Evolutionary conservation across 768 basidiomycete genomes (phyloP).

Genomic region (Terana coerulea): DNA sequence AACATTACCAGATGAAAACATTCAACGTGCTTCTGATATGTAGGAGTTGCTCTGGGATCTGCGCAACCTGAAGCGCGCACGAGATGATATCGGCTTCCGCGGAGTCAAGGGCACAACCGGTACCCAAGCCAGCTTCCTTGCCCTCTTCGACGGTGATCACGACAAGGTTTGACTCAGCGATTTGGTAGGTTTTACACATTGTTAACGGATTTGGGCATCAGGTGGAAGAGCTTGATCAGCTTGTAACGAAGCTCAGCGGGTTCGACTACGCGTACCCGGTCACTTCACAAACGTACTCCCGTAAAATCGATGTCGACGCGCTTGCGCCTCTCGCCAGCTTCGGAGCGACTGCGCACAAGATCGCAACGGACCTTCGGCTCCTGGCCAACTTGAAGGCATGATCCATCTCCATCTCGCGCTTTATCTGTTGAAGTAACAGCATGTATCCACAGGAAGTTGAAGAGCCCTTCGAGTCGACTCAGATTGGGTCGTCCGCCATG

Average conservation of each 20-base stretch:
- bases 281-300: constrained; percentile 97
- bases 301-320: constrained; percentile 95
- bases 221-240: constrained; percentile 86
- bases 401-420: not conserved
- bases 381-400: constrained; percentile 87
- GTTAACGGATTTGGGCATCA: no score
- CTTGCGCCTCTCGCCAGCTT: constrained; percentile 85
- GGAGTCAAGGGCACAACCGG: constrained; percentile 99
- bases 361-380: constrained; percentile 92
- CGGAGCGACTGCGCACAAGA: constrained; percentile 96
- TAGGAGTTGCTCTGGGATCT: constrained; percentile 96
- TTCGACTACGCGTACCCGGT: constrained; percentile 96
- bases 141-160: constrained; percentile 94
- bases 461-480: constrained; percentile 98
- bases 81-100: constrained; percentile 92
- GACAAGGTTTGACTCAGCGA: constrained; percentile 68
- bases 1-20: not conserved
- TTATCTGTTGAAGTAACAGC: not conserved
- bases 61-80: constrained; percentile 83
- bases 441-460: constrained; percentile 95
- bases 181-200: not conserved
- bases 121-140: constrained; percentile 93
- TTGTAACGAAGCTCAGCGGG: constrained; percentile 88
- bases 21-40: not conserved
- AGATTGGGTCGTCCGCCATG: constrained; percentile 97